Evolutionary conservation across 75 land plant species (phyloP).

Genomic region (Pinus tabuliformis): DNA sequence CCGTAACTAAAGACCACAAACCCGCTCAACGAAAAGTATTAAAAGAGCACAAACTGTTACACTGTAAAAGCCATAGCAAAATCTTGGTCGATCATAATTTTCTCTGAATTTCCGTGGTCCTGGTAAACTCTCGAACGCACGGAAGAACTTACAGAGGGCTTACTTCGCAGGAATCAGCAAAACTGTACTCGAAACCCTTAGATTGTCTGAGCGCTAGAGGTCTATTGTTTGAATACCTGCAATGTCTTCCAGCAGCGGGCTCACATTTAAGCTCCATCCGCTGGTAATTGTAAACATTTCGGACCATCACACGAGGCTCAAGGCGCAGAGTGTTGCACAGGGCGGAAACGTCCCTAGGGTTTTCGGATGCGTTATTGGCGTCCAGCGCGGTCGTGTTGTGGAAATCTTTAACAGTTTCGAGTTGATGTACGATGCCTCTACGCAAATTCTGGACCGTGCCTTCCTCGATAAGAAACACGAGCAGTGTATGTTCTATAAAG

Average conservation of each 20-base stretch:
- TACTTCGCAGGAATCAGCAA: too few species aligned
- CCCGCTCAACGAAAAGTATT: too few species aligned
- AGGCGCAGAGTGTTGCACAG: conserved; percentile 52
- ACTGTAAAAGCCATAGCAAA: too few species aligned
- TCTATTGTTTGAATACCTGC: background rate
- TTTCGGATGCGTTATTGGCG: conserved; percentile 92
- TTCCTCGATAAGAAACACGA: conserved; percentile 91
- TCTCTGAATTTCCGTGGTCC: too few species aligned
- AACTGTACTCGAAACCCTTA: too few species aligned
- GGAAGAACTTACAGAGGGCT: too few species aligned
- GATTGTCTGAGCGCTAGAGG: background rate
- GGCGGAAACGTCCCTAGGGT: conserved; percentile 53
- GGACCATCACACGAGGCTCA: conserved; percentile 93
- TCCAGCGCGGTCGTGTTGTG: conserved; percentile 88
- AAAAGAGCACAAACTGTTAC: too few species aligned
- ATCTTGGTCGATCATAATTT: too few species aligned
- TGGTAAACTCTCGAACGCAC: too few species aligned
- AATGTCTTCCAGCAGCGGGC: conserved; percentile 73
- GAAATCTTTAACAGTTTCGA: conserved; percentile 99
- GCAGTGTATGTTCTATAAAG: conserved; percentile 48
- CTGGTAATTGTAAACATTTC: conserved; percentile 97
- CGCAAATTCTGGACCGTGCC: conserved; percentile 69
- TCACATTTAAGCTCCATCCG: conserved; percentile 99
- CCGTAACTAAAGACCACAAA: too few species aligned
- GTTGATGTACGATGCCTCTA: conserved; percentile 59